phyloP scores from a whole-genome alignment of 1,139 yeast genomes.

The Tardiomyces blankii region DNA sequence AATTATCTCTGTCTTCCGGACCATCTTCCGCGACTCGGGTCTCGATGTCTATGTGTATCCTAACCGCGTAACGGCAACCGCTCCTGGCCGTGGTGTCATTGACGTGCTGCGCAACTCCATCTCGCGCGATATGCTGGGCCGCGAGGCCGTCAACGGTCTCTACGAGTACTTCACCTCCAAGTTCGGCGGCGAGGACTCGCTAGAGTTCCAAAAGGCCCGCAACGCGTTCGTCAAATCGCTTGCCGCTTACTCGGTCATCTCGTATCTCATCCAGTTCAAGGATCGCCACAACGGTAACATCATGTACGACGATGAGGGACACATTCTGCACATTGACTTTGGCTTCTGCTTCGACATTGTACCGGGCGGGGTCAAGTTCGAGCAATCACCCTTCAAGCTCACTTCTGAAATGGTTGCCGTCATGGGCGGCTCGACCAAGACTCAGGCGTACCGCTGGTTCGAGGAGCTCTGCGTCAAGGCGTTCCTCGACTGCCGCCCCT shows the following conservation, averaged over 20 bases:
- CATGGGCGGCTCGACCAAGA: conserved; percentile 76
- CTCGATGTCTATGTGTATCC: conserved; percentile 89
- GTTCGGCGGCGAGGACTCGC: conserved; percentile 86
- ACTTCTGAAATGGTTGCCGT: conserved; percentile 95
- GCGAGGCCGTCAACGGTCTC: conserved; percentile 96
- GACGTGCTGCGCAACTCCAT: conserved; percentile 93
- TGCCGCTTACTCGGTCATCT: conserved; percentile 92
- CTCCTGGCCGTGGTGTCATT: conserved; percentile 98
- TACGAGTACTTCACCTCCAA: conserved; percentile 87
- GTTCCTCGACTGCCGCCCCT: conserved; percentile 79
- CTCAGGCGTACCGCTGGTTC: conserved; percentile 89
- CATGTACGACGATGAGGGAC: conserved; percentile 96
- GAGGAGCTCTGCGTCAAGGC: conserved; percentile 94
- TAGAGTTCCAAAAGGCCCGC: conserved; percentile 83
- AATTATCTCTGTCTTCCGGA: conserved; percentile 79
- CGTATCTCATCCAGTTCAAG: conserved; percentile 86
- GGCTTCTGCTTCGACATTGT: conserved; percentile 98
- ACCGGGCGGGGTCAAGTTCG: conserved; percentile 97
- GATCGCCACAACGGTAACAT: conserved; percentile 98
- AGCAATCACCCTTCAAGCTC: conserved; percentile 93
- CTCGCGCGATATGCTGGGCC: conserved; percentile 95
- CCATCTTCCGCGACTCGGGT: conserved; percentile 82
- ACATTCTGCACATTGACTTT: conserved; percentile 90
- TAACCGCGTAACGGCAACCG: conserved; percentile 93
- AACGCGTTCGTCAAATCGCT: conserved; percentile 86